Base-by-base conservation (phyloP, 768 basidiomycete genomes). In the Xanthoconium purpureum region DNA sequence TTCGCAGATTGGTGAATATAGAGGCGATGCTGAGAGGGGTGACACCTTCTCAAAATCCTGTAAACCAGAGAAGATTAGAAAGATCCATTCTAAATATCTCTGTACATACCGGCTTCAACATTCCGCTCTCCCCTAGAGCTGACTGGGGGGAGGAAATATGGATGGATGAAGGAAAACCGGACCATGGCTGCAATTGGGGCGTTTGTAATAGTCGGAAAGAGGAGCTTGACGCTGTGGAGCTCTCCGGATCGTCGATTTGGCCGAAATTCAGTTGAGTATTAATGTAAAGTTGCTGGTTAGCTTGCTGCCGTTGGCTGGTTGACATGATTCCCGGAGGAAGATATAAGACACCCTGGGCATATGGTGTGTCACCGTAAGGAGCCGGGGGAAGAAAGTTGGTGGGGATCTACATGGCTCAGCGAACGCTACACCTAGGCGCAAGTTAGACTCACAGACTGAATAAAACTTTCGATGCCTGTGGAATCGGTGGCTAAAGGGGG, bases 181-280 rank as follows among this genome's bases (percentile, higher is more conserved):
- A 29, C 15, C 47, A 45, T 12, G 5, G 0, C 36, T 59, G 58
- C 10, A 39, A 11, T 32, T 10, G 29, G 12, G 66, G 65, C 2
- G 66, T 67, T 7, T n/a, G 43, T 28, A 59, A n/a, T 35, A 32
- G 6, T 8, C 35, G 30, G 13, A 58, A 33, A 35, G 63, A 63
- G 10, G 43, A 44, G 33, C 54, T 55, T 10, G 66, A 65, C 0
- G 63, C 37, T 6, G 65, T 58, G 33, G 68, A 70, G 13, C 32
- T 46, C 2, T 54, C 63, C 10, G 56, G 32, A 32, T 65, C 68
- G 29, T 47, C 35, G 8, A 45, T 24, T 15, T 17, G 56, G 42
- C 11, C 40, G 20, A 39, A 13, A 28, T 18, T 39, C 38, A 70
- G 32, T 42, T 56, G 55, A 4, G 68, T 71, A 30, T 67, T 1